These are phyloP conservation scores for Leishmania aethiopica DNA, from an alignment of 208 protist genomes.

Conservation along the genomic window DNA sequence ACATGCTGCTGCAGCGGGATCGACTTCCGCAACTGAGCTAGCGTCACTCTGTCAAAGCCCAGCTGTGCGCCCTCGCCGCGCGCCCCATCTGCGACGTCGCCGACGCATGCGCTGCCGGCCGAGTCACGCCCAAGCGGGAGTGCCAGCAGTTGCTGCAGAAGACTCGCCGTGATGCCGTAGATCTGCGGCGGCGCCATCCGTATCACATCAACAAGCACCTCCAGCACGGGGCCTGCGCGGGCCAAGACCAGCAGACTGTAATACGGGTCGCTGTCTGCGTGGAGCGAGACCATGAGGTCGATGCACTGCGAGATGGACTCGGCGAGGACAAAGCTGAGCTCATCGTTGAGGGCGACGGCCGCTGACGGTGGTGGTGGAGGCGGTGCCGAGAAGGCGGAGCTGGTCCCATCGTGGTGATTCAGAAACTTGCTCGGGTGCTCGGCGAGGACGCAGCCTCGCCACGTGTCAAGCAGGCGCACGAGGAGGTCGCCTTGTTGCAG, in stretches of 20 bases:
- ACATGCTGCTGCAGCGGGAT: constrained; percentile 53
- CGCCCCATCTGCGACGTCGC: background rate
- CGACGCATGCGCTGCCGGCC: background rate
- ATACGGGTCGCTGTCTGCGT: constrained; percentile 71
- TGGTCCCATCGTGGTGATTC: background rate
- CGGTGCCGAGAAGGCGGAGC: background rate
- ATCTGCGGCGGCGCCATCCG: constrained; percentile 52
- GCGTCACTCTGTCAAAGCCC: constrained; percentile 10
- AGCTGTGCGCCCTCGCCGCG: background rate
- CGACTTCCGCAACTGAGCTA: constrained; percentile 22
- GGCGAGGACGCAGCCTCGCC: constrained; percentile 52
- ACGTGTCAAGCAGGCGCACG: constrained; percentile 49
- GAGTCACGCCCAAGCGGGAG: constrained; percentile 59
- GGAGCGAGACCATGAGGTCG: constrained; percentile 70
- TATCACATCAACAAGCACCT: constrained; percentile 58
- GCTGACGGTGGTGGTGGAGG: constrained; percentile 4
- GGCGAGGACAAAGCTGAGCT: constrained; percentile 61
- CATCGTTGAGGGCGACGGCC: constrained; percentile 43
- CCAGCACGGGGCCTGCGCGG: constrained; percentile 53
- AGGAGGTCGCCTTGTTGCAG: constrained; percentile 81
- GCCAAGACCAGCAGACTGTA: constrained; percentile 73
- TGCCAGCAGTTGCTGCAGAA: constrained; percentile 51
- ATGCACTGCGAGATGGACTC: constrained; percentile 70
- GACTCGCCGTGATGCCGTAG: constrained; percentile 54
- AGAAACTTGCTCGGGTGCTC: constrained; percentile 16